A percentile compares a stretch with the other conserved stretches of the same genome.
Conservation (phyloP, 768 basidiomycete genomes). For the Saitozyma podzolica region DNA sequence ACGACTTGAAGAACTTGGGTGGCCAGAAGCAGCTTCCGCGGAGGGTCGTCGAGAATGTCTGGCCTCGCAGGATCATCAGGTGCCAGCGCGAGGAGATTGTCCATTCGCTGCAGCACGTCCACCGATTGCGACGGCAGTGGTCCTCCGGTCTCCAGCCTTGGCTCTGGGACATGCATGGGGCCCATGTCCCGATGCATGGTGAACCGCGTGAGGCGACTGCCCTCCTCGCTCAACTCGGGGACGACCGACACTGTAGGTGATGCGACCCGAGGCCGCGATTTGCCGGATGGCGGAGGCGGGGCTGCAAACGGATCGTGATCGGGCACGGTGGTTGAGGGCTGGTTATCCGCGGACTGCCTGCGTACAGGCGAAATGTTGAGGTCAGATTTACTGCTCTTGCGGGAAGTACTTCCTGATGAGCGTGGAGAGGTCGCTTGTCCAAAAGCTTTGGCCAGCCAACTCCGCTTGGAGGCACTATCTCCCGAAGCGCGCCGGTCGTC, state of each 20-base stretch:
- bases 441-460: constrained; percentile 53
- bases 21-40: constrained; percentile 78
- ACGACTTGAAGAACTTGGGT: constrained; percentile 91
- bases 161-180: not conserved
- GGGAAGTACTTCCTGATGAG: constrained; percentile 26
- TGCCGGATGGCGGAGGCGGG: constrained; percentile 67
- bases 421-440: constrained; percentile 28
- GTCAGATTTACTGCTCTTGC: constrained; percentile 30
- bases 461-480: constrained; percentile 39
- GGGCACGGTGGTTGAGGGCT: not conserved
- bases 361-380: not conserved
- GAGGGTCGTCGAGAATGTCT: constrained; percentile 75
- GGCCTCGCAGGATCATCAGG: constrained; percentile 53
- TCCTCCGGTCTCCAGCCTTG: not conserved
- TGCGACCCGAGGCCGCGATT: constrained; percentile 52
- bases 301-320: constrained; percentile 69
- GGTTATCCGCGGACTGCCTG: not conserved
- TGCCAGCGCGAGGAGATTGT: constrained; percentile 43
- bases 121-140: constrained; percentile 13
- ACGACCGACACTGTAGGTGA: constrained; percentile 47
- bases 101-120: constrained; percentile 40
- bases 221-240: constrained; percentile 41
- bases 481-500: constrained; percentile 26
- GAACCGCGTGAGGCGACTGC: constrained; percentile 25
- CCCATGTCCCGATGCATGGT: constrained; percentile 5